Conservation (phyloP, 2,329 filamentous ascomycete genomes). For the Bertia moriformis region DNA sequence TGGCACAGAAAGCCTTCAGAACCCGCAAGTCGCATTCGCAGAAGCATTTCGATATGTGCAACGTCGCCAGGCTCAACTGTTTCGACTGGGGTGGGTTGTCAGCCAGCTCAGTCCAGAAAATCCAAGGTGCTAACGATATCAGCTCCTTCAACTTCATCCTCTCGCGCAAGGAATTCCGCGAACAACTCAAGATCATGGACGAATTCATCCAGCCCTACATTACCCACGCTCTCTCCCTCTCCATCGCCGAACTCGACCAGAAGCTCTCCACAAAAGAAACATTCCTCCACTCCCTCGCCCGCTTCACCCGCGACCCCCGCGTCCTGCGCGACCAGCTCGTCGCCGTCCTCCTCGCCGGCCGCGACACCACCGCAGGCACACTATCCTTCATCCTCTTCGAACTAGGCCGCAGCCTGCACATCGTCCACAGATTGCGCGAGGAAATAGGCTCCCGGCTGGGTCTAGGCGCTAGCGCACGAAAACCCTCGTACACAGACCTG, state of each 20-base stretch:
- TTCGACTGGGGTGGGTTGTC: conserved; percentile 1
- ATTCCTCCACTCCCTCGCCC: conserved; percentile 73
- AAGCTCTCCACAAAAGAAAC: conserved; percentile 64
- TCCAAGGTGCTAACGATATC: conserved; percentile 43
- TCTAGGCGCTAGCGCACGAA: conserved; percentile 20
- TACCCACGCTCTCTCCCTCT: conserved; percentile 54
- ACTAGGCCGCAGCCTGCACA: conserved; percentile 54
- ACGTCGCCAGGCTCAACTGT: neutral
- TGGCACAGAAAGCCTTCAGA: conserved; percentile 49
- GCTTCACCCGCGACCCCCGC: conserved; percentile 58
- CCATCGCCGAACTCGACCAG: conserved; percentile 55
- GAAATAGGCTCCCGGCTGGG: conserved; percentile 63
- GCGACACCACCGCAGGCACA: conserved; percentile 74
- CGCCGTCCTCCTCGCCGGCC: conserved; percentile 67
- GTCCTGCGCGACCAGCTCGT: conserved; percentile 75
- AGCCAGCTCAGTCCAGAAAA: neutral
- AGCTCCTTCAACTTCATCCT: conserved; percentile 49
- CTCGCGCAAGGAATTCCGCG: conserved; percentile 49
- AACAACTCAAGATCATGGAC: conserved; percentile 55
- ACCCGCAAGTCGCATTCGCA: neutral
- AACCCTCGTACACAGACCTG: conserved; percentile 63
- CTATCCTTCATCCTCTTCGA: conserved; percentile 76
- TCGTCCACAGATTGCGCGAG: conserved; percentile 51
- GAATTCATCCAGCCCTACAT: conserved; percentile 67
- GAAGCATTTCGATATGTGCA: conserved; percentile 11